Percentiles rank a stretch among this genome's conserved stretches.
phyloP scores from a whole-genome alignment of 2,329 filamentous ascomycete species.

The Aspergillus amoenus region DNA sequence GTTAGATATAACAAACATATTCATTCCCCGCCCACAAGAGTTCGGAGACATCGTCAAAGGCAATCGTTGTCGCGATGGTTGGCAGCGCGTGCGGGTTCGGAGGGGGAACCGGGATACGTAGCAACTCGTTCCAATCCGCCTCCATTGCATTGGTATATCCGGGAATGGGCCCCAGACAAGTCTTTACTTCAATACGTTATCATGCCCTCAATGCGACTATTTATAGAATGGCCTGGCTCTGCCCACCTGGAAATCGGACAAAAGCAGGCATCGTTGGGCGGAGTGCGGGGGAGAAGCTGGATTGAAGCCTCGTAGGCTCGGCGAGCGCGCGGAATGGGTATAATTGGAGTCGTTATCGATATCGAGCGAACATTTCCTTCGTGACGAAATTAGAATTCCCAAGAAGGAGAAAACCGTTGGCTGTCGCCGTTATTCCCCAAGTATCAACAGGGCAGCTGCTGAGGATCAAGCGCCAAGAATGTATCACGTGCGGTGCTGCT shows the following conservation, averaged over 20 bases:
- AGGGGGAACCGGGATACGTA: conserved; percentile 77
- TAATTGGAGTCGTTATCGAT: not conserved
- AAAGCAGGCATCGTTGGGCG: conserved; percentile 36
- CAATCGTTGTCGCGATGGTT: conserved; percentile 73
- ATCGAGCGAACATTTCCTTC: not conserved
- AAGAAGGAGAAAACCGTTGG: not conserved
- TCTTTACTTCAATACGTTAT: not conserved
- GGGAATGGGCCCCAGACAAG: conserved; percentile 12
- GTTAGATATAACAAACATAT: conserved; percentile 59
- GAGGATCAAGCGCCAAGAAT: not conserved
- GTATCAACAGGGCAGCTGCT: not conserved
- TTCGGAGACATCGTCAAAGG: conserved; percentile 87
- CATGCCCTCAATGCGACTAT: not conserved
- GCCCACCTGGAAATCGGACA: conserved; percentile 33
- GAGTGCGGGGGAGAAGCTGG: conserved; percentile 35
- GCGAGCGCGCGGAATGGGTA: not conserved
- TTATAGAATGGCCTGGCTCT: conserved; percentile 20
- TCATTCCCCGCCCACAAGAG: conserved; percentile 92
- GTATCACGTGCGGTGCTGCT: not conserved
- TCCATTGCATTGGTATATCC: conserved; percentile 39
- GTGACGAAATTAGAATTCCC: not conserved
- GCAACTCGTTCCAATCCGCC: conserved; percentile 63
- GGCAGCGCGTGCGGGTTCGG: conserved; percentile 69
- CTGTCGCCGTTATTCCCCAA: not conserved
- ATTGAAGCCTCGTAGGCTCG: not conserved